Evolutionary conservation across 352 stramenopile genomes (phyloP).

Genomic region (Pythium aphanidermatum): DNA sequence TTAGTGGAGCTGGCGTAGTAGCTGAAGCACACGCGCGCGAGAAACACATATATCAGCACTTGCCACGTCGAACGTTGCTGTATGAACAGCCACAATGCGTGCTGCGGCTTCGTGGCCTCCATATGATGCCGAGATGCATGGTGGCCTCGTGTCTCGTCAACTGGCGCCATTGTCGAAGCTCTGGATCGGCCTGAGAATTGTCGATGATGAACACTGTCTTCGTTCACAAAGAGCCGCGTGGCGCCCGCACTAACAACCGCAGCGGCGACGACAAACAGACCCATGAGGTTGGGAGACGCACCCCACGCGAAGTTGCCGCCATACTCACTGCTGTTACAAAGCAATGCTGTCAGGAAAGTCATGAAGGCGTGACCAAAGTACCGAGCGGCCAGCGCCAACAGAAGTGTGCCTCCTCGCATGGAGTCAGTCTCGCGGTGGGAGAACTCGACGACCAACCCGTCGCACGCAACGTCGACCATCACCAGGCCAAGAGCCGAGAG

Average conservation of each 20-base stretch:
- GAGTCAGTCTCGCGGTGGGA: constrained; percentile 20
- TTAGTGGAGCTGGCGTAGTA: constrained; percentile 57
- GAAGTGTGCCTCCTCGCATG: constrained; percentile 15
- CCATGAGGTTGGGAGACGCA: constrained; percentile 36
- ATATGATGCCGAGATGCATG: constrained; percentile 3
- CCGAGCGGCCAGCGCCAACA: constrained; percentile 29
- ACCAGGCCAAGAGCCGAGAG: constrained; percentile 45
- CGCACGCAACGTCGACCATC: constrained; percentile 33
- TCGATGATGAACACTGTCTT: constrained; percentile 13
- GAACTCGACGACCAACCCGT: constrained; percentile 43
- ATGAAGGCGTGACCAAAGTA: constrained; percentile 32
- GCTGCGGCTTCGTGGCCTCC: neutral
- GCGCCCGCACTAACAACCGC: constrained; percentile 15
- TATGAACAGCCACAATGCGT: constrained; percentile 26
- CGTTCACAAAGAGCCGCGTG: constrained; percentile 32
- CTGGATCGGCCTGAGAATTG: constrained; percentile 4
- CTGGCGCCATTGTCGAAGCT: constrained; percentile 5
- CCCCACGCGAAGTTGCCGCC: constrained; percentile 47
- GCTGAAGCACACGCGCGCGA: constrained; percentile 41
- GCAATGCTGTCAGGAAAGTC: constrained; percentile 38
- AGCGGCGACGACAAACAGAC: constrained; percentile 28
- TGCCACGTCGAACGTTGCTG: constrained; percentile 38
- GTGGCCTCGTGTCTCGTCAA: neutral
- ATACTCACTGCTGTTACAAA: constrained; percentile 49
- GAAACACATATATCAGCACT: constrained; percentile 32